Base-by-base conservation (phyloP, 768 basidiomycete genomes). In the Pluteus cervinus region DNA sequence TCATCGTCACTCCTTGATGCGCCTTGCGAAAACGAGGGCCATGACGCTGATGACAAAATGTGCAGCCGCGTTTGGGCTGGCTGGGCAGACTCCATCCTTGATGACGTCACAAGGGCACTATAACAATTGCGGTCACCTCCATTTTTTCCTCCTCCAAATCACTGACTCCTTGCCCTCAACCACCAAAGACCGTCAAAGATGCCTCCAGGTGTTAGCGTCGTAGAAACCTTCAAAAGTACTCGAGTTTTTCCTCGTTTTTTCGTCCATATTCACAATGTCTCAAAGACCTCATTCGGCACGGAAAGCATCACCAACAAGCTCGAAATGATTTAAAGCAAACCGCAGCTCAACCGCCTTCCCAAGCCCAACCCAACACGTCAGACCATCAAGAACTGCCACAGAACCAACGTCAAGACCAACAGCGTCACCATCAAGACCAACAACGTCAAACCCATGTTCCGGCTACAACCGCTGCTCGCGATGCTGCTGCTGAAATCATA, bases 171-270 rank as follows among this genome's bases (percentile, higher is more conserved):
- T 37, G 24, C 17, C 15, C 31, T 38, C 28, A 41, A 24, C 29
- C 36, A 36, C 25, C 33, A 39, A 84, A n/a, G n/a, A n/a, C n/a
- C n/a, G n/a, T n/a, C n/a, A n/a, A n/a, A n/a, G n/a, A n/a, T 84
- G 82, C 80, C 81, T 38, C 60, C 74, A 38, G 65, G 68, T 42
- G 57, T 59, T 44, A 71, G 71, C 41, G 83, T 89, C 36, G 82
- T 92, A 51, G 79, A 90, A 61, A 83, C 84, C 15, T 86, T 92
- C 68, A 92, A 90, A 71, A 91, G 88, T 89, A 56, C 26, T 48
- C 45, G 6, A 48, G 41, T 23, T 45, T 40, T 46, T 39, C 39
- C 28, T 31, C n/a, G 18, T 41, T 26, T 39, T 43, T 31, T 38
- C 37, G 29, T 45, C 22, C 38, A 31, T 25, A 25, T 42, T 49